Base-by-base conservation (phyloP, 768 basidiomycete species). In the Macrolepiota fuliginosa region DNA sequence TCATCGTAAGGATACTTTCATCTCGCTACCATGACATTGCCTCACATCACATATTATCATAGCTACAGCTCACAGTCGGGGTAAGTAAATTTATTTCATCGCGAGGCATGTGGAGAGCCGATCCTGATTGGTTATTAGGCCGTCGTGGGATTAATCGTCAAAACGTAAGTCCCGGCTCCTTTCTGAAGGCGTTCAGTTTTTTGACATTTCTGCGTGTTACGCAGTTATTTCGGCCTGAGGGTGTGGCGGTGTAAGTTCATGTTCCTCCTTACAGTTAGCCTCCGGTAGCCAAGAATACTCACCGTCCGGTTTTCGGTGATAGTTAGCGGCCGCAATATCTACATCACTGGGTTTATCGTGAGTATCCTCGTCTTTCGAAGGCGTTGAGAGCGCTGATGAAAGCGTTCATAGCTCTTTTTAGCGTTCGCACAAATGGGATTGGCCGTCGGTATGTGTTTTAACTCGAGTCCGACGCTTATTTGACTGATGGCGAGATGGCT, bases 311-410 rank as follows among this genome's bases (percentile, higher is more conserved):
- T 17, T 32, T 52, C 58, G 50, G 17, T 53, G 27, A 55, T 54
- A 89, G 87, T 89, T 64, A 88, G 87, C 73, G 74, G 79, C 37
- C 73, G 76, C 36, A 89, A 88, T 63, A 67, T 79, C 19, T 81
- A 67, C 64, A 75, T 87, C 22, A 84, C 85, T 1, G 78, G 74
- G 3, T 62, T 83, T 45, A 77, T 88, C 58, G 86, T 88, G 46
- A 49, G 58, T 70, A 83, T 75, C n/a, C 22, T 58, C 9, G 47
- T 22, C 35, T 57, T 29, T 35, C 46, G 25, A 56, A 29, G 49
- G 32, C 58, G 49, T 49, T 22, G 22, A 17, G 39, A 25, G 29
- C n/a, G 19, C 39, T 61, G 52, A 37, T 54, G 22, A 22, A 7
- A 11, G 24, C 10, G 32, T 24, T n/a, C 39, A 24, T 62, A 87